Evolutionary conservation across 2,329 filamentous ascomycete species (phyloP).

Genomic region (Trichoderma simmonsii): DNA sequence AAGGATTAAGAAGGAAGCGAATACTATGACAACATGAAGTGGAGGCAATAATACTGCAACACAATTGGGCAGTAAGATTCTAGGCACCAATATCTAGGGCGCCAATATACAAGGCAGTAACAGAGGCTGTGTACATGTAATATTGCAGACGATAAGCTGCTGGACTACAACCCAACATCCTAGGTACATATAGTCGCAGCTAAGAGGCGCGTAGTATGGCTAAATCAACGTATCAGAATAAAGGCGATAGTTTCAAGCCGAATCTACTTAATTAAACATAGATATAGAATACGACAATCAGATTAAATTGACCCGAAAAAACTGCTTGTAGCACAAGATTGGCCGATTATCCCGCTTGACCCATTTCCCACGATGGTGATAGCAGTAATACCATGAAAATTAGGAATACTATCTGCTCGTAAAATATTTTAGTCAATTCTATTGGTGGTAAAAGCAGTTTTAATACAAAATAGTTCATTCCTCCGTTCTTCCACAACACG

Average conservation of each 20-base stretch:
- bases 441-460: not conserved
- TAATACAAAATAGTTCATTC: not conserved
- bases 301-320: not conserved
- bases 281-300: not conserved
- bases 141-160: not conserved
- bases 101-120: not conserved
- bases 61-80: not conserved
- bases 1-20: not conserved
- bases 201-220: not conserved
- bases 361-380: not conserved
- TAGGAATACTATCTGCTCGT: not conserved
- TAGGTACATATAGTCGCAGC: not conserved
- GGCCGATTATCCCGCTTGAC: too few species aligned
- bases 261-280: not conserved
- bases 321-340: too few species aligned
- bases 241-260: not conserved
- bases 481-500: too few species aligned
- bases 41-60: not conserved
- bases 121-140: not conserved
- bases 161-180: not conserved
- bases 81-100: not conserved
- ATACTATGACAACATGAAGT: not conserved
- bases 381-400: not conserved
- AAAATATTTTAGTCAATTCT: not conserved
- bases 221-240: not conserved